Evolutionary conservation across 805 yeast genomes (phyloP).

Genomic region (Zygotorulaspora chibaensis): DNA sequence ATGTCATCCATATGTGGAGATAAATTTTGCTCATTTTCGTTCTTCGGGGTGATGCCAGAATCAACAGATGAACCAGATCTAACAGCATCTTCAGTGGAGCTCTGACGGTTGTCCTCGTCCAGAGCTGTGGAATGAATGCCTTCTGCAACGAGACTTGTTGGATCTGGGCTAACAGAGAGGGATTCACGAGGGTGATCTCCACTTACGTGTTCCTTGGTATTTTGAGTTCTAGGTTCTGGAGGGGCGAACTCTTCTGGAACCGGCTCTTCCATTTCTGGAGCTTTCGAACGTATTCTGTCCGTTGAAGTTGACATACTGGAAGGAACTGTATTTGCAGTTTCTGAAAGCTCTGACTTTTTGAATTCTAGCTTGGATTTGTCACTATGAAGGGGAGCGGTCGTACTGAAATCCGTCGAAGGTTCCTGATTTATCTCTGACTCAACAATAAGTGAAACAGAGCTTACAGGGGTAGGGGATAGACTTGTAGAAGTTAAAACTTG

Average conservation of each 20-base stretch:
- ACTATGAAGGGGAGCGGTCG: too few species aligned
- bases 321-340: neutral
- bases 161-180: neutral
- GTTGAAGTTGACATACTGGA: conserved; percentile 6
- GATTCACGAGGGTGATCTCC: neutral
- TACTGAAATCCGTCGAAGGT: too few species aligned
- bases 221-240: conserved; percentile 7
- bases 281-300: conserved; percentile 6
- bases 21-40: too few species aligned
- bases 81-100: neutral
- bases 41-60: too few species aligned
- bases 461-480: too few species aligned
- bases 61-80: too few species aligned
- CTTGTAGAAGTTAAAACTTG: too few species aligned
- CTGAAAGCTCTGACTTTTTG: neutral
- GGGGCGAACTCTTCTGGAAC: conserved; percentile 7
- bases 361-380: neutral
- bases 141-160: too few species aligned
- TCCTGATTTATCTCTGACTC: too few species aligned
- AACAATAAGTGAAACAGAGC: too few species aligned
- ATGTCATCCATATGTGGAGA: neutral
- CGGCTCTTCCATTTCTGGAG: neutral
- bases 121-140: neutral
- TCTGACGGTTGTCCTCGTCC: neutral
- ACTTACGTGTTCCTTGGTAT: neutral